Conservation (phyloP, 1,139 yeast genomes). For the Sugiyamaella novakii region DNA sequence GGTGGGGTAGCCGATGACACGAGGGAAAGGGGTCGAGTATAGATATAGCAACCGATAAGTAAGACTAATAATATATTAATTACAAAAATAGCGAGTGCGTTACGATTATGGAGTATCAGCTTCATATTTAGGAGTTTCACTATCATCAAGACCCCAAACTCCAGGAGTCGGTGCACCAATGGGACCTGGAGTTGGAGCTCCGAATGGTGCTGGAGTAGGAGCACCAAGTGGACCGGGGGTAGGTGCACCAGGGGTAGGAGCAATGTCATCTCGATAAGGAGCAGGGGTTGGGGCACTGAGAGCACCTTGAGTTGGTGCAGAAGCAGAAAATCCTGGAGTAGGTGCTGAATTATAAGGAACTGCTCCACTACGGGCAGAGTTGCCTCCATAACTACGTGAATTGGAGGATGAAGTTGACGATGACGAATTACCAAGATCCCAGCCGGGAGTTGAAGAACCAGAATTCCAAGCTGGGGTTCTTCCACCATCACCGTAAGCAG, state of each 20-base stretch:
- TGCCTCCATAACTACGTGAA: slow-evolving; percentile 1
- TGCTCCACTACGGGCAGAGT: slow-evolving; percentile 30
- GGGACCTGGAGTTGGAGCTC: slow-evolving; percentile 36
- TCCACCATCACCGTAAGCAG: slow-evolving; percentile 44
- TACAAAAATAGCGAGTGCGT: neutral
- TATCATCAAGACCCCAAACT: slow-evolving; percentile 43
- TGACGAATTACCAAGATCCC: slow-evolving; percentile 4
- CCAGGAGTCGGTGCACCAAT: slow-evolving; percentile 47
- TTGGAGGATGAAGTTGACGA: slow-evolving; percentile 2
- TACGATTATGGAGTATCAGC: slow-evolving; percentile 39
- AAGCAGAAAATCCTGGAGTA: slow-evolving; percentile 52
- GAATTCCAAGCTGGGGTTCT: slow-evolving; percentile 42
- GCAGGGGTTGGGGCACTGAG: slow-evolving; percentile 46
- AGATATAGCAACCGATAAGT: too few species aligned
- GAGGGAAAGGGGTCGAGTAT: too few species aligned
- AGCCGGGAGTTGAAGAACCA: slow-evolving; percentile 40
- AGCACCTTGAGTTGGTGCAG: slow-evolving; percentile 52
- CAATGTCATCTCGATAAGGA: slow-evolving; percentile 47
- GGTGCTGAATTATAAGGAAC: slow-evolving; percentile 40
- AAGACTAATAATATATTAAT: slow-evolving; percentile 1
- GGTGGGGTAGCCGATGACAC: slow-evolving; percentile 8
- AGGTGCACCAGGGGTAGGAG: slow-evolving; percentile 46
- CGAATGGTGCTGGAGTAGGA: slow-evolving; percentile 47
- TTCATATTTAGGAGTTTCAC: slow-evolving; percentile 43
- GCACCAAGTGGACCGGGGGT: slow-evolving; percentile 50